Base-by-base conservation (phyloP, 2,329 filamentous ascomycete genomes). In the Fusarium sp. region DNA sequence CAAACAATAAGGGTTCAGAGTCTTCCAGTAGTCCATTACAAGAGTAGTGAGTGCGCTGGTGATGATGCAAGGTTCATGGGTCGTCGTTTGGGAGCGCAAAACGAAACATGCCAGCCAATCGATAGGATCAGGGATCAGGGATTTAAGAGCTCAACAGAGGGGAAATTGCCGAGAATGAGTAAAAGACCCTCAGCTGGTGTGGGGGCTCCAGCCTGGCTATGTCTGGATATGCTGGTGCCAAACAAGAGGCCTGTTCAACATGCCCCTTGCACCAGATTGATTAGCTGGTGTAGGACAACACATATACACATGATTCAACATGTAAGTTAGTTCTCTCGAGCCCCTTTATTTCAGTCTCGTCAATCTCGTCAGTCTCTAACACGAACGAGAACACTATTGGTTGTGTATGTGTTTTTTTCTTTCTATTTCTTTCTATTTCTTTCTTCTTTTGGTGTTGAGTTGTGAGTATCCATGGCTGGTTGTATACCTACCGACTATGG, bases 1-100 rank as follows among this genome's bases (percentile, higher is more conserved):
- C 40, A 49, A 46, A 51, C 40, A 58, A 58, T 57, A 58, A 71
- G 67, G 70, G 58, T 67, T 56, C 61, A 61, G 36, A 58, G 51
- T 45, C 35, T 55, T 41, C 8, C 25, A 25, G 25, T 25, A 23
- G 54, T 71, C 37, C 51, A 36, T 56, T 11, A 61, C 25, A 5
- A 37, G 29, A 33, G 49, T 18, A 21, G 31, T 39, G 20, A 33
- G 33, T 31, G 17, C 47, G 50, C 63, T 51, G 51, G 60, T 55
- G 53, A 71, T 59, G 58, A 45, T 58, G 29, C 60, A 63, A 63
- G 60, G 58, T 55, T 61, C 66, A 66, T 61, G 63, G 66, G 36
- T 60, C 20, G 36, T 48, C n/a, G 23, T 33, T 48, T 53, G 41
- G 55, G 53, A 50, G 37, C 45, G 45, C 46, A 58, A 50, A 25